Base-by-base conservation (phyloP, 2,329 filamentous ascomycete genomes). In the Cytospora piceae region DNA sequence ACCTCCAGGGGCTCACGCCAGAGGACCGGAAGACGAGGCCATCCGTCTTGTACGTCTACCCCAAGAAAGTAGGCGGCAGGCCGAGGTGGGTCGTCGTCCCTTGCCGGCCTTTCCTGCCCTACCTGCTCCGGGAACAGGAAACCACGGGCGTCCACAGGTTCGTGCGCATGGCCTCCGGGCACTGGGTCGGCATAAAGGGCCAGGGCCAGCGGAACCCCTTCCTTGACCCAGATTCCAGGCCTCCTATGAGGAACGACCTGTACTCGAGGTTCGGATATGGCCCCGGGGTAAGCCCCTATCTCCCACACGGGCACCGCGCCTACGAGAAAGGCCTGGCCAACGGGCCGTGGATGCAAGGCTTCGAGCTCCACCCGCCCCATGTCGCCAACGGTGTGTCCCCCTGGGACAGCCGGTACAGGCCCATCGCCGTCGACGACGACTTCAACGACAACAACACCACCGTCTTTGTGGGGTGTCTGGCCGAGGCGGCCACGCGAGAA, bases 401-500 rank as follows among this genome's bases (percentile, higher is more conserved):
- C 27, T 3, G 27, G 27, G 27, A 5, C 27, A 29, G 27, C 27
- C 5, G 27, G 27, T 29, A 5, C 27, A 3, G 27, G 27, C n/a
- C n/a, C n/a, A n/a, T 8, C 32, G 32, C 15, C 27, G 39, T 29
- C 15, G 9, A 4, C 15, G 2, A 24, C 5, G 24, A 29, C 11
- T 39, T 29, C 29, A 5, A 12, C 2, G 0, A 8, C 12, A 3
- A 14, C 17, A 63, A 63, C 31, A 52, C 53, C 29, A 63, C 61
- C 5, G 12, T 63, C 29, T 39, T 52, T 17, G 29, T 63, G 8
- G 61, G 61, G 29, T 9, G 29, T 15, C 46, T 63, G 39, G 12
- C 55, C 29, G 22, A 1, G 0, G 12, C 4, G 11, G 22, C 46
- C 42, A 22, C 22, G 6, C 4, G 31, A 0, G 14, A 24, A 2